Conservation (phyloP, 1,139 yeast genomes). For the Suhomyces bolitotheri region DNA sequence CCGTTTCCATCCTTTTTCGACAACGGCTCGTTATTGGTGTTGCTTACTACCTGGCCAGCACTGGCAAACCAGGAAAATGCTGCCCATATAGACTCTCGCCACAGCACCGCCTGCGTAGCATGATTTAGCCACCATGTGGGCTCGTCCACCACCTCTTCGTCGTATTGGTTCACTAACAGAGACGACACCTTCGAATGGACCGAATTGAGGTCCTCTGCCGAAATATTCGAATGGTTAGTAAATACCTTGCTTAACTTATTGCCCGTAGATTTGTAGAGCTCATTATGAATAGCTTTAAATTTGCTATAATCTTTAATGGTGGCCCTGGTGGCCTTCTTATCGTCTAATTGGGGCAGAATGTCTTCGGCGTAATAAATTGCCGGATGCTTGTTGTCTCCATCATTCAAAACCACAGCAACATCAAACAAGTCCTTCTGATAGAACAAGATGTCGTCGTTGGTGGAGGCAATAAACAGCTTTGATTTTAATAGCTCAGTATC, state of each 20-base stretch:
- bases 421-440: conserved; percentile 61
- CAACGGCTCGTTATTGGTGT: conserved; percentile 5
- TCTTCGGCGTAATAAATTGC: conserved; percentile 9
- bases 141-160: conserved; percentile 24
- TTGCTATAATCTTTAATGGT: conserved; percentile 41
- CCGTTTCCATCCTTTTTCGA: conserved; percentile 4
- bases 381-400: conserved; percentile 19
- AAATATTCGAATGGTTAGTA: conserved; percentile 17
- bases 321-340: conserved; percentile 23
- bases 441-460: conserved; percentile 70
- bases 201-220: conserved; percentile 24
- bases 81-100: conserved; percentile 68
- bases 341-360: conserved; percentile 13
- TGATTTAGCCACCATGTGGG: conserved; percentile 48
- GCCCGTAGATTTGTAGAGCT: conserved; percentile 18
- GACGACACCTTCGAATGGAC: conserved; percentile 22
- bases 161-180: conserved; percentile 8
- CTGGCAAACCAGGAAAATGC: conserved; percentile 85
- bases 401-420: conserved; percentile 31
- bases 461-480: conserved; percentile 57
- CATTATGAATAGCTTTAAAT: conserved; percentile 36
- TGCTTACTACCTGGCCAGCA: conserved; percentile 60
- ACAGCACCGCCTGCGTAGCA: conserved; percentile 54
- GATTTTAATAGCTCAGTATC: conserved; percentile 19
- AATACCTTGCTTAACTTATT: conserved; percentile 6